Conservation (phyloP, 2,329 filamentous ascomycete genomes). For the Colletotrichum kahawae region DNA sequence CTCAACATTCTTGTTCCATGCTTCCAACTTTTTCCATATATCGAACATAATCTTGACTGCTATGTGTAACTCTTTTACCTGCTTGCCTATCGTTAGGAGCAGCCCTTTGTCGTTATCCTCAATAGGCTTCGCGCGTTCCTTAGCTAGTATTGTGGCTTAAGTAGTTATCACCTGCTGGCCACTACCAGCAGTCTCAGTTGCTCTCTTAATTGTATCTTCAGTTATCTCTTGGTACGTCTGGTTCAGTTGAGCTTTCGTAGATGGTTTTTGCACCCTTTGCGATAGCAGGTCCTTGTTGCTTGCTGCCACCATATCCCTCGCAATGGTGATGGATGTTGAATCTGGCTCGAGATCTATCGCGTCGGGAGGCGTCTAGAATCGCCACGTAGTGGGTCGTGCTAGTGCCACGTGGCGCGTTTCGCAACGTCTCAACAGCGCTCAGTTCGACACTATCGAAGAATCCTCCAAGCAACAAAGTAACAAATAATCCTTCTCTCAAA, state of each 20-base stretch:
- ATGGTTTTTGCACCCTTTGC: background rate
- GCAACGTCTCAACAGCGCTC: background rate
- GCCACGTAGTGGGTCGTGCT: background rate
- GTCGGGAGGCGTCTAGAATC: background rate
- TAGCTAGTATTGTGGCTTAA: background rate
- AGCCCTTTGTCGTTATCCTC: background rate
- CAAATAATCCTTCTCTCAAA: too few relatives aligned
- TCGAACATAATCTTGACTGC: background rate
- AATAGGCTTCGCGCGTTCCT: background rate
- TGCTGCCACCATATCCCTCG: background rate
- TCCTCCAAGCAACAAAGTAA: background rate
- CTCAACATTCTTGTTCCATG: background rate
- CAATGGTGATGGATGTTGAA: background rate
- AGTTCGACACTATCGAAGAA: background rate
- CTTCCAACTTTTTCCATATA: background rate
- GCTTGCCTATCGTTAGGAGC: background rate
- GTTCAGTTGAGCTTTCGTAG: background rate
- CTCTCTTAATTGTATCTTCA: background rate
- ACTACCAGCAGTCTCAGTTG: background rate
- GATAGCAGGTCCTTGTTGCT: background rate
- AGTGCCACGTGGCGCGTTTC: background rate
- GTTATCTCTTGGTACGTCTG: background rate
- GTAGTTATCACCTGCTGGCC: background rate
- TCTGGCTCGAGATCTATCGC: background rate
- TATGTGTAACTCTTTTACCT: background rate